phyloP scores from a whole-genome alignment of 306 rosid genomes.

The Castanopsis chinensis region DNA sequence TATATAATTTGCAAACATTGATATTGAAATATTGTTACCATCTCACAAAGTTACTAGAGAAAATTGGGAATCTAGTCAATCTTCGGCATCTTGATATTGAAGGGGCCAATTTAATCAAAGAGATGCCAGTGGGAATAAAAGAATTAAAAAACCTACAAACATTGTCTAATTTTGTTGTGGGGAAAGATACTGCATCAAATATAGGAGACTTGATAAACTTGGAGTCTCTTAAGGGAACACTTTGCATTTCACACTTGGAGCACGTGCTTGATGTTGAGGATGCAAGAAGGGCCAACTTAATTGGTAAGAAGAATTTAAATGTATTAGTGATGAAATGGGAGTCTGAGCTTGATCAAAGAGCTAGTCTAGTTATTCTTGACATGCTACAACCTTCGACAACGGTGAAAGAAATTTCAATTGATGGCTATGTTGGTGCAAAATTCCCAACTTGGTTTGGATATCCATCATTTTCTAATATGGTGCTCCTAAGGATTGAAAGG shows the following conservation, averaged over 20 bases:
- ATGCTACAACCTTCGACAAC: neutral
- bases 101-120: too few species aligned
- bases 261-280: neutral
- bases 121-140: neutral
- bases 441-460: neutral
- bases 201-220: neutral
- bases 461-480: conserved; percentile 4
- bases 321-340: neutral
- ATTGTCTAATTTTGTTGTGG: too few species aligned
- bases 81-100: too few species aligned
- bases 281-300: neutral
- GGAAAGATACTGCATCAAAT: too few species aligned
- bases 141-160: neutral
- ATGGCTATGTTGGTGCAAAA: neutral
- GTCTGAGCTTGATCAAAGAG: too few species aligned
- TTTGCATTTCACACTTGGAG: neutral
- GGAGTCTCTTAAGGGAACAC: neutral
- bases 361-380: neutral
- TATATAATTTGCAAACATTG: conserved; percentile 8
- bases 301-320: neutral
- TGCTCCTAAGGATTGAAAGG: neutral
- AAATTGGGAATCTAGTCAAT: neutral
- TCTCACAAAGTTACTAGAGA: neutral
- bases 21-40: neutral
- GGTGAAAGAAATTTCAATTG: neutral